Evolutionary conservation across 1,284 basidiomycete genomes (phyloP), one percentile per base, ranked within the genome.

Genomic region (Peniophora sp.): DNA sequence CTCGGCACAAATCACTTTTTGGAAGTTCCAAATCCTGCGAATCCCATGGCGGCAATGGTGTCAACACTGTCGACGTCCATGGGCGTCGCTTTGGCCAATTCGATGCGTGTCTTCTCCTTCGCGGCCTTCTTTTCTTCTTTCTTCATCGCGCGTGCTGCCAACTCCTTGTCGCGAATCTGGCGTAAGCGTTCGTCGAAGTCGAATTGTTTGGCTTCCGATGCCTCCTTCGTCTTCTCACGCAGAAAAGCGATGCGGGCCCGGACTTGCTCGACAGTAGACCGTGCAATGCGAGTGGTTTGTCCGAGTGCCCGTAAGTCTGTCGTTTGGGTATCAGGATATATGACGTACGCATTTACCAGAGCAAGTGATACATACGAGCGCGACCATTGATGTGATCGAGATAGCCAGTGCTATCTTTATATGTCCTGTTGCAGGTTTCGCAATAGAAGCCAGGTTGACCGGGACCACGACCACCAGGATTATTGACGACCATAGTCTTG

Each of bases 361-460:
- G 47, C 46, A 32, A 53, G 3, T 55, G 20, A n/a, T n/a, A 83
- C 92, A 64, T 66, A 97, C 94, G 97, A 54, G 85, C 83, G 70
- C 94, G 79, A 47, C 91, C 86, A 67, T 99, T 99, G 52, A 99
- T 83, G 65, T 99, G 97, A 66, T 99, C 96, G 47, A 99, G 73
- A 65, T 98, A 99, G 1, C 84, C 89, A 23, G 87, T 78, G 53
- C 85, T 95, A 64, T 99, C 96, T 68, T 97, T 97, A 68, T 92
- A 91, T 18, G 90, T 97, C 57, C 92, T 75, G 58, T 83, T 87
- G 65, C 94, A 97, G 9, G 87, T 71, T 61, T 95, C 92, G 62
- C 94, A 97, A 65, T 82, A 88, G 70, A 96, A 97, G 0, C 94
- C 94, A 15, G 92, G 91, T 55, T 93, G 88, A 14, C 90, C 88